Conservation (phyloP, 1,284 basidiomycete genomes). For the Pterulicium gracile region DNA sequence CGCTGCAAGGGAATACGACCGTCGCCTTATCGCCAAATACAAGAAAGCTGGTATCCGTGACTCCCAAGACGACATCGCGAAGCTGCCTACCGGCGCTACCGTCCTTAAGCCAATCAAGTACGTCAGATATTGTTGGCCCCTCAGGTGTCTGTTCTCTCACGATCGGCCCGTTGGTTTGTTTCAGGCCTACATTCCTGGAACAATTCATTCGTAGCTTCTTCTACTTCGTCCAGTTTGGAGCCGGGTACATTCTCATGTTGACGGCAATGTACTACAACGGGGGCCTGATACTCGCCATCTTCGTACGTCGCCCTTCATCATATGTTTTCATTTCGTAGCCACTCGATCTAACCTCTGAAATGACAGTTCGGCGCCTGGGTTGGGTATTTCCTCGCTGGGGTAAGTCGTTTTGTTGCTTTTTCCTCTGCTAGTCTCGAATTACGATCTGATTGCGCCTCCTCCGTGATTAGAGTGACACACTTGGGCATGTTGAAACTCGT, state of each 20-base stretch:
- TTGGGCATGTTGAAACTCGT: background rate
- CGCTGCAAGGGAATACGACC: slow-evolving; percentile 11
- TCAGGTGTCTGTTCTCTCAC: too few relatives aligned
- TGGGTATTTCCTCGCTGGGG: background rate
- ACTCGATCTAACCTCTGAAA: background rate
- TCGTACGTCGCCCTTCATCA: slow-evolving; percentile 9
- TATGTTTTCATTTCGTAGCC: background rate
- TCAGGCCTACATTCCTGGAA: slow-evolving; percentile 10
- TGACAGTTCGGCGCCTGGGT: background rate
- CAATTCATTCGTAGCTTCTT: slow-evolving; percentile 14
- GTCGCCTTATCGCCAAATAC: slow-evolving; percentile 7
- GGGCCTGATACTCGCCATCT: slow-evolving; percentile 9
- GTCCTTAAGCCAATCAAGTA: background rate
- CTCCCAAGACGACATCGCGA: slow-evolving; percentile 1
- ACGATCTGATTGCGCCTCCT: background rate
- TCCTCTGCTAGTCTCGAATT: background rate
- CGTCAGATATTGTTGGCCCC: too few relatives aligned
- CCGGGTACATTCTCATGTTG: slow-evolving; percentile 13
- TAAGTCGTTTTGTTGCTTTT: background rate
- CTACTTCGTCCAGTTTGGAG: slow-evolving; percentile 11
- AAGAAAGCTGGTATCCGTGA: background rate
- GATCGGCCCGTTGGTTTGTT: too few relatives aligned
- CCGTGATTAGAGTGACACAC: background rate
- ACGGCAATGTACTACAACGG: slow-evolving; percentile 12
- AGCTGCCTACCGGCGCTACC: background rate